Evolutionary conservation across 2,329 filamentous ascomycete species (phyloP).

Genomic region (Ampelomyces quisqualis): DNA sequence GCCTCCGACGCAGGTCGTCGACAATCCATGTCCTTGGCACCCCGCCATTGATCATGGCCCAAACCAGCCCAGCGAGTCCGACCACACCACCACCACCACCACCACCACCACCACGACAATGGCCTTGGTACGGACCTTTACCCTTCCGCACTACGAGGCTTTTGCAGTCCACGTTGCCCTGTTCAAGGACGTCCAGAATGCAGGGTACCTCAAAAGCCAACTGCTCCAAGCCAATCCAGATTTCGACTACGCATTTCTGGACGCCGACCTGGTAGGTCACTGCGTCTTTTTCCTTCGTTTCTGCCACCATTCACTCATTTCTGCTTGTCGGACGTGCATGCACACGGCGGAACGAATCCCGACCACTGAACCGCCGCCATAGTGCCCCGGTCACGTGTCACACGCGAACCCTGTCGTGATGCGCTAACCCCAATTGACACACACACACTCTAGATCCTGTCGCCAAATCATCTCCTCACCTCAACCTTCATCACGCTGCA

Average conservation of each 20-base stretch:
- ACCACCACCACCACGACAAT: slow-evolving; percentile 39
- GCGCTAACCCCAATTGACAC: too few relatives aligned
- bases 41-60: slow-evolving; percentile 22
- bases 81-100: too few relatives aligned
- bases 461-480: slow-evolving; percentile 69
- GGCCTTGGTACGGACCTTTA: slow-evolving; percentile 63
- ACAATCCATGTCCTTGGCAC: too few relatives aligned
- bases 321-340: too few relatives aligned
- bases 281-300: slow-evolving; percentile 1
- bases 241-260: slow-evolving; percentile 92
- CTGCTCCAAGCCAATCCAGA: slow-evolving; percentile 79
- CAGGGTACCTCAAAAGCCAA: slow-evolving; percentile 75
- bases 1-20: too few relatives aligned
- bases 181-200: slow-evolving; percentile 75
- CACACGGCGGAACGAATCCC: too few relatives aligned
- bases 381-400: too few relatives aligned
- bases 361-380: too few relatives aligned
- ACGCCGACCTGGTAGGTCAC: slow-evolving; percentile 69
- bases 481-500: slow-evolving; percentile 77
- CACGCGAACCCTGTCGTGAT: too few relatives aligned
- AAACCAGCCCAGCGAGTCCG: slow-evolving; percentile 18
- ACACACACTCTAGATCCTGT: slow-evolving; percentile 74
- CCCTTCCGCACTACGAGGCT: slow-evolving; percentile 72
- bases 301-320: too few relatives aligned
- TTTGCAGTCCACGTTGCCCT: slow-evolving; percentile 72